Percentiles rank a stretch among this genome's conserved stretches.
Evolutionary conservation across 1,284 basidiomycete genomes (phyloP).

Genomic region (Sporisorium exsertum): DNA sequence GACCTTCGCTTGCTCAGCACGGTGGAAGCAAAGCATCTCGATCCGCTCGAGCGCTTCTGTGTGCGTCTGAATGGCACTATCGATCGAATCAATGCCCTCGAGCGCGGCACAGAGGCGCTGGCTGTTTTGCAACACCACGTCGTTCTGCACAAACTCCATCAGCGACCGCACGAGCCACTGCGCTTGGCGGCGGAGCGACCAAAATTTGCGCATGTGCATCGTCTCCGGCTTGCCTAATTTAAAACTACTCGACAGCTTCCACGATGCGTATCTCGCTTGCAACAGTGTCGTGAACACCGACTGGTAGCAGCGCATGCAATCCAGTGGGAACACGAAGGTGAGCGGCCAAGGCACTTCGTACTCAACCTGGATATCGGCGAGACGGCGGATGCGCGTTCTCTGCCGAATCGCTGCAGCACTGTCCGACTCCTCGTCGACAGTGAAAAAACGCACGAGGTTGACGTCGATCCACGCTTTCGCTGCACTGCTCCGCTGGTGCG

Average conservation of each 20-base stretch:
- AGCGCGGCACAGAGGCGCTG: slow-evolving; percentile 18
- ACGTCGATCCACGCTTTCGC: slow-evolving; percentile 39
- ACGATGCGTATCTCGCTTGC: slow-evolving; percentile 37
- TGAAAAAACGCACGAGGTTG: slow-evolving; percentile 30
- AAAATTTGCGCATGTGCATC: slow-evolving; percentile 44
- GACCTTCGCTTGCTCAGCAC: slow-evolving; percentile 25
- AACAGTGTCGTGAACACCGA: slow-evolving; percentile 35
- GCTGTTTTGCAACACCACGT: slow-evolving; percentile 21
- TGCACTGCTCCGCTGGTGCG: slow-evolving; percentile 3
- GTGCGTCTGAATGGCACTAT: slow-evolving; percentile 30
- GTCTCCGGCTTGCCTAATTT: slow-evolving; percentile 38
- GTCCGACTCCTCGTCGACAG: slow-evolving; percentile 16
- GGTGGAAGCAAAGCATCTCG: slow-evolving; percentile 41
- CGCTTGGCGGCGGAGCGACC: slow-evolving; percentile 34
- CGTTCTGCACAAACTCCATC: slow-evolving; percentile 32
- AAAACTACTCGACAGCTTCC: slow-evolving; percentile 30
- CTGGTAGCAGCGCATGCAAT: slow-evolving; percentile 40
- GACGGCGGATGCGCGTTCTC: slow-evolving; percentile 24
- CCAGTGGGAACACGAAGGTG: slow-evolving; percentile 27
- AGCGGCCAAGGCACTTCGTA: slow-evolving; percentile 53
- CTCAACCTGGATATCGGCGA: slow-evolving; percentile 32
- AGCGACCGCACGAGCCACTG: slow-evolving; percentile 46
- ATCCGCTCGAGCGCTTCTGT: slow-evolving; percentile 23
- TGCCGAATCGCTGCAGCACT: slow-evolving; percentile 16
- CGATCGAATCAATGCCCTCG: slow-evolving; percentile 25